phyloP scores from a whole-genome alignment of 2,329 filamentous ascomycete genomes.

The Tolypocladium paradoxum region DNA sequence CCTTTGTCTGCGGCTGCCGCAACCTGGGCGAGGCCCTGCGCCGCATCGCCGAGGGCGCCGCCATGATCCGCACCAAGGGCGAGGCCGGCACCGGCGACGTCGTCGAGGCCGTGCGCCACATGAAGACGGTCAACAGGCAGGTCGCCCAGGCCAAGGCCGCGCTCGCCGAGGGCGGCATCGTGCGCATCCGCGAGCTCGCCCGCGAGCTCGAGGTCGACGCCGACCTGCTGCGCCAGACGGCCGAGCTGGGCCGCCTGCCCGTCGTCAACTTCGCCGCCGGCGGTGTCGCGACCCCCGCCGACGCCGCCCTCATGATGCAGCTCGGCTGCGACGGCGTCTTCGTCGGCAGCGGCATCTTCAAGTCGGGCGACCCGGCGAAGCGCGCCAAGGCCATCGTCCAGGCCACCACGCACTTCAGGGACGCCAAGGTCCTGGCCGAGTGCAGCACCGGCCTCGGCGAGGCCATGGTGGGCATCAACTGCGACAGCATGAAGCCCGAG shows the following conservation, averaged over 20 bases:
- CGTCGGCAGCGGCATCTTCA: conserved; percentile 95
- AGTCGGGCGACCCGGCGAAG: conserved; percentile 83
- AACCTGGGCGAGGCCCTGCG: conserved; percentile 89
- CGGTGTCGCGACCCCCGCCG: conserved; percentile 97
- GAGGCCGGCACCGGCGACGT: conserved; percentile 97
- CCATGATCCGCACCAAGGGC: conserved; percentile 98
- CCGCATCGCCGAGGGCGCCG: conserved; percentile 83
- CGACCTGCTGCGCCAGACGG: conserved; percentile 73
- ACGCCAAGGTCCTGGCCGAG: conserved; percentile 76
- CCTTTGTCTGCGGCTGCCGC: conserved; percentile 94
- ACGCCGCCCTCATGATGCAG: conserved; percentile 97
- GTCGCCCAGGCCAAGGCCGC: conserved; percentile 73
- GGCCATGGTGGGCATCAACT: conserved; percentile 95
- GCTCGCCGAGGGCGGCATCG: conserved; percentile 42
- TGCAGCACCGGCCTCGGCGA: conserved; percentile 85
- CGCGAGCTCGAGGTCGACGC: conserved; percentile 73
- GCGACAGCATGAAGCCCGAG: conserved; percentile 60
- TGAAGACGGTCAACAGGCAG: conserved; percentile 78
- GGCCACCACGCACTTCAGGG: conserved; percentile 82
- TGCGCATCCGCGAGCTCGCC: conserved; percentile 57
- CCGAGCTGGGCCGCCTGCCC: conserved; percentile 75
- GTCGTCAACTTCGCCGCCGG: conserved; percentile 98
- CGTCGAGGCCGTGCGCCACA: conserved; percentile 91
- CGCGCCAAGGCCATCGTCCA: conserved; percentile 90
- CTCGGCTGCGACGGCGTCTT: conserved; percentile 96